Evolutionary conservation across 257 asterid species (phyloP).

Genomic region (Forsythia viridissima): DNA sequence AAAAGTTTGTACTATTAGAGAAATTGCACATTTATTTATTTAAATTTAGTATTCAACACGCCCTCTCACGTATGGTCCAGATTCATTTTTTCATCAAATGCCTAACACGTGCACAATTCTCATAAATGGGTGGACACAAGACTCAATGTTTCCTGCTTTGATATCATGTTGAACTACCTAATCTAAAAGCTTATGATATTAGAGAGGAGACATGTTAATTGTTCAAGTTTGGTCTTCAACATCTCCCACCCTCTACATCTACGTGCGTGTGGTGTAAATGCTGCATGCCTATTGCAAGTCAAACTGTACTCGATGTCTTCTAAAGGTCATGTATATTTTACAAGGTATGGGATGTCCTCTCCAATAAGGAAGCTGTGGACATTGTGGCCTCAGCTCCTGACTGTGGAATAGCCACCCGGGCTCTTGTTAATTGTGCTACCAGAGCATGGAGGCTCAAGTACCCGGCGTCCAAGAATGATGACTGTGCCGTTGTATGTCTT

Average conservation of each 20-base stretch:
- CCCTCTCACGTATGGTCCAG: background rate
- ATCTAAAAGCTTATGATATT: background rate
- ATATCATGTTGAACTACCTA: background rate
- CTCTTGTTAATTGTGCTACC: constrained; percentile 88
- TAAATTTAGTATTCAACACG: background rate
- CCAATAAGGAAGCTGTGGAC: constrained; percentile 91
- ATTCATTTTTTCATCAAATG: background rate
- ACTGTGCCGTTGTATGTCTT: constrained; percentile 90
- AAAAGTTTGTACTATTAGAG: background rate
- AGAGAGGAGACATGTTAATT: background rate
- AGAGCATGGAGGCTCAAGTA: constrained; percentile 97
- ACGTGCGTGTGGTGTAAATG: background rate
- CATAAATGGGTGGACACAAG: background rate
- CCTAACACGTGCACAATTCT: background rate
- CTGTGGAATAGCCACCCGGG: constrained; percentile 77
- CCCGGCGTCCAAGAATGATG: constrained; percentile 95
- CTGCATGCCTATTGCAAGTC: background rate
- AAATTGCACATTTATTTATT: too few relatives aligned
- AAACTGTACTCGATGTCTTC: background rate
- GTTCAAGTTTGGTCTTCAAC: background rate
- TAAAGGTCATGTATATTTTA: constrained; percentile 5
- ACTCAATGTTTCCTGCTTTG: too few relatives aligned
- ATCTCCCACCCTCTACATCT: background rate
- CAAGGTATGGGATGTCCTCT: constrained; percentile 97
- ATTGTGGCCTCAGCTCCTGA: constrained; percentile 89